These are phyloP conservation scores for Osmanthus fragrans DNA, from an alignment of 257 asterid species.

Conservation along the genomic window DNA sequence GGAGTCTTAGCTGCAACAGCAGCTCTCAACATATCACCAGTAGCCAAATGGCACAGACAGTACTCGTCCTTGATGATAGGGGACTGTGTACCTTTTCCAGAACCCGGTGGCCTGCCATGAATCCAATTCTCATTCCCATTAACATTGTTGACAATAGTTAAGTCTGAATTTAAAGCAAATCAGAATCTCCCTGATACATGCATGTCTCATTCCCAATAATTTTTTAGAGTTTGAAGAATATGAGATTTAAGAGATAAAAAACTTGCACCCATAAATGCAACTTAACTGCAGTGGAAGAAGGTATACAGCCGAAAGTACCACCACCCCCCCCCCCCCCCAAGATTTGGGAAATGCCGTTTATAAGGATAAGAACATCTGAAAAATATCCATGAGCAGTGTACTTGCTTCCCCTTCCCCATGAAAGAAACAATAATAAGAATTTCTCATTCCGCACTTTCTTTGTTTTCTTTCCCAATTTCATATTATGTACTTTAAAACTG, in stretches of 20 bases:
- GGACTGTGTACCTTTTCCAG: constrained; percentile 95
- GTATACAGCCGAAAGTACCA: not conserved
- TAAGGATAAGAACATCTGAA: not conserved
- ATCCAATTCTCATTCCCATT: not conserved
- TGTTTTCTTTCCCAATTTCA: not conserved
- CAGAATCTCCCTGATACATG: not conserved
- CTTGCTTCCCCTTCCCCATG: too few species aligned
- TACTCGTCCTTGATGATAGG: constrained; percentile 87
- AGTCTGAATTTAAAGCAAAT: not conserved
- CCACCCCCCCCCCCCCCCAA: too few species aligned
- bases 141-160: not conserved
- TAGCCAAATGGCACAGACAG: constrained; percentile 91
- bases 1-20: constrained; percentile 95
- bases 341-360: not conserved
- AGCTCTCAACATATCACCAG: constrained; percentile 97
- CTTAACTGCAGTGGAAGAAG: not conserved
- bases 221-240: not conserved
- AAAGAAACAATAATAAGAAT: too few species aligned
- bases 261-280: not conserved
- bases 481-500: not conserved
- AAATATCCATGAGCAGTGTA: not conserved
- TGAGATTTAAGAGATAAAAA: not conserved
- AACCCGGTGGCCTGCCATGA: constrained; percentile 79
- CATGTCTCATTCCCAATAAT: not conserved
- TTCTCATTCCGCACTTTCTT: too few species aligned